Conservation (phyloP, 257 asterid genomes). For the Echites panduratus region DNA sequence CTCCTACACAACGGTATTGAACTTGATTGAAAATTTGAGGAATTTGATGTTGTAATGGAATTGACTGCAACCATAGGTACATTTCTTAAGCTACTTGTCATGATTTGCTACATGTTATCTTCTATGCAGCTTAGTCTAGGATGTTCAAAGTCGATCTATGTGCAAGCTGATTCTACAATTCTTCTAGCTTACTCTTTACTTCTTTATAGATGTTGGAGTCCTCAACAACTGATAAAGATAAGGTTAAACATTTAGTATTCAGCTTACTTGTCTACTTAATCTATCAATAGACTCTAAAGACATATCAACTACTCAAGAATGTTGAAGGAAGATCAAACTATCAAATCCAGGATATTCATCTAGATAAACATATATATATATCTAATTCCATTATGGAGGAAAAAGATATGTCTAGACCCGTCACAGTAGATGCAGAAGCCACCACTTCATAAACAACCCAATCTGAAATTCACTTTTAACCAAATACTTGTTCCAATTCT, state of each 20-base stretch:
- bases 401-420: not conserved
- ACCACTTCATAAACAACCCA: not conserved
- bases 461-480: no score
- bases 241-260: not conserved
- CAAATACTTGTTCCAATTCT: no score
- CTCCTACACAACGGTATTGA: no score
- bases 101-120: no score
- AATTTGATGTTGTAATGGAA: no score
- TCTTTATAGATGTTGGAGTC: conserved; percentile 34
- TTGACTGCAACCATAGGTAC: no score
- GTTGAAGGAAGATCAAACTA: not conserved
- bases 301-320: not conserved
- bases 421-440: not conserved
- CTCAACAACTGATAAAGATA: conserved; percentile 37
- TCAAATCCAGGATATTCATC: not conserved
- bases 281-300: not conserved
- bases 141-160: no score
- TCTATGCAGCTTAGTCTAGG: no score
- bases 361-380: not conserved
- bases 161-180: conserved; percentile 44
- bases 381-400: conserved; percentile 1
- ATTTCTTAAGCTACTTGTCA: no score
- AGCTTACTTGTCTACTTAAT: not conserved
- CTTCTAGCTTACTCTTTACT: conserved; percentile 32
- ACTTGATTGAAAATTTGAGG: no score